Evolutionary conservation across 805 yeast species (phyloP).

Genomic region (Candida sonorensis): DNA sequence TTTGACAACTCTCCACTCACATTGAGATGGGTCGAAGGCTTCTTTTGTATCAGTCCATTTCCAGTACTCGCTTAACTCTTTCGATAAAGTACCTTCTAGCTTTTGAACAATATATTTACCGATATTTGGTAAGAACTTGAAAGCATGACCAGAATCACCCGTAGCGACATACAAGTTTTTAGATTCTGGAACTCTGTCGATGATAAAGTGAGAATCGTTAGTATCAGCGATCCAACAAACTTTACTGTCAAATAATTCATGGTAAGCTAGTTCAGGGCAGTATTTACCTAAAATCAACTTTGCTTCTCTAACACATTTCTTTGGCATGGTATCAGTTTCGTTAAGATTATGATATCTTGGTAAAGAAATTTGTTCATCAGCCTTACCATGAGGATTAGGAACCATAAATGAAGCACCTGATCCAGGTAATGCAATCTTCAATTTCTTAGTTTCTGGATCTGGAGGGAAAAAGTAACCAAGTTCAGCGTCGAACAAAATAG

Average conservation of each 20-base stretch:
- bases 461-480: conserved; percentile 47
- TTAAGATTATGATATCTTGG: conserved; percentile 31
- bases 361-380: conserved; percentile 21
- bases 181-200: conserved; percentile 31
- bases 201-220: conserved; percentile 32
- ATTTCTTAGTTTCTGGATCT: conserved; percentile 29
- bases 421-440: conserved; percentile 35
- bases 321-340: conserved; percentile 33
- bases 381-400: conserved; percentile 13
- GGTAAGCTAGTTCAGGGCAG: conserved; percentile 35
- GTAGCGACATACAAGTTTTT: conserved; percentile 33
- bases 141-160: conserved; percentile 45
- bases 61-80: conserved; percentile 24
- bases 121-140: conserved; percentile 39
- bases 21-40: conserved; percentile 13
- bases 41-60: conserved; percentile 22
- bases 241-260: conserved; percentile 28
- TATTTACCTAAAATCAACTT: conserved; percentile 26
- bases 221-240: conserved; percentile 37
- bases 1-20: conserved; percentile 14
- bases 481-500: conserved; percentile 38
- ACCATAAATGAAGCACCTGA: conserved; percentile 25
- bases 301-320: conserved; percentile 23
- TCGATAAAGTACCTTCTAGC: conserved; percentile 24
- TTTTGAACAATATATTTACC: conserved; percentile 35